Evolutionary conservation across 805 yeast genomes (phyloP), one percentile per base, ranked within the genome.

Genomic region (Yamadazyma sp.): DNA sequence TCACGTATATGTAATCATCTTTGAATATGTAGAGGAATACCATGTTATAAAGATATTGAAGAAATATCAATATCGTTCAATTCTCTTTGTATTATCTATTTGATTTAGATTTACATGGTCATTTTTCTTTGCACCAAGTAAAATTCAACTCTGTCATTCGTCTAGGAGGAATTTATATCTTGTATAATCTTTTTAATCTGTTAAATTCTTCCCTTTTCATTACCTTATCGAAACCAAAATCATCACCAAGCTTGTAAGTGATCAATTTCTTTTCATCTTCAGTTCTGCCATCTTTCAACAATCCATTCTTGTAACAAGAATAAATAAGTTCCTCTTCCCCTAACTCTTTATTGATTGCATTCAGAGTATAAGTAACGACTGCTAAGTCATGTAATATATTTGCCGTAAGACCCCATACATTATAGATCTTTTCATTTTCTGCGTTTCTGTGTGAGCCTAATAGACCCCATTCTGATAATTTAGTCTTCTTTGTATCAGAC

Each of bases 341-440:
- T 29, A 75, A 52, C 14, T 32, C 39, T 4, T 35, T 31, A 14
- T 41, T 28, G 3, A 28, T 31, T 6, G 42, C 36, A 8, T 29
- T 30, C 3, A 35, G 11, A n/a, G 41, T 30, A 49, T 76, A 74
- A 3, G 74, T 62, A 7, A 82, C 65, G 38, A 69, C 70, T 2
- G 87, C 80, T 19, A 84, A 50, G 52, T 84, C 91, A 48, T 76
- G 84, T n/a, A 84, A 52, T 7, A 84, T 83, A 50, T 82, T 82
- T 2, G 89, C 91, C 0, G 93, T 84, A 23, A 84, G 59, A 1
- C 94, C 94, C 94, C 93, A 84, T 4, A 85, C 80, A 49, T 82
- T 84, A 49, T 83, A 76, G 24, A 79, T 70, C 36, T 70, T 66
- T 28, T 60, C 63, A 54, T 76, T 51, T 15, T 43, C 52, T 9